Base-by-base conservation (phyloP, 139 green algal genomes). In the Marvania coccoides region DNA sequence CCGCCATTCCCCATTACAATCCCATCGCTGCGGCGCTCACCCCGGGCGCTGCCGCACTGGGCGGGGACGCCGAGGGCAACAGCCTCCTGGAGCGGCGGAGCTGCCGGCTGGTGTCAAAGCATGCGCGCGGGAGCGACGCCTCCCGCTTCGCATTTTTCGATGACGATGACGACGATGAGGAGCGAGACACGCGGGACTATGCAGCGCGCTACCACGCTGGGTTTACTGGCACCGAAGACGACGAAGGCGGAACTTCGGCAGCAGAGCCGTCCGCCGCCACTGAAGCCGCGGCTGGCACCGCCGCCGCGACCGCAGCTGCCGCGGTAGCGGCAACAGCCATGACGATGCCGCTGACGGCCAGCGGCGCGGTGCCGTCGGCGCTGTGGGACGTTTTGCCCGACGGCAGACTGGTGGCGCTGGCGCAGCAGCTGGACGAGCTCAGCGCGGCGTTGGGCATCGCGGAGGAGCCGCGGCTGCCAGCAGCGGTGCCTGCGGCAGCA, bases 321-420 rank as follows among this genome's bases (percentile, higher is more conserved):
- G 64, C 31, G 33, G 64, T 54, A 2, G 55, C 57, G 0, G 42
- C 54, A 4, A 19, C 35, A 1, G 59, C 42, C 9, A 61, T 75
- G 69, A 33, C 56, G n/a, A 45, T 73, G 13, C 70, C 56, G 7
- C 45, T 46, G 47, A 68, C 55, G 13, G 55, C 67, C 2, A 47
- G 40, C 14, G 76, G 77, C 7, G 35, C 38, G 13, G 66, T 56
- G 0, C 57, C 61, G 0, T 1, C 23, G 33, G 65, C 26, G 42
- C 72, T 86, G 71, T 70, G 83, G 26, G 66, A 85, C 3, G 66
- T 69, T 24, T 70, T 72, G 53, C 71, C 46, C 1, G 71, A 78
- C 5, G 51, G 62, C 2, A 70, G 77, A 55, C 59, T 81, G 47
- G 61, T 45, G 0, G 6, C 63, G 23, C 65, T 86, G 42, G 46